phyloP scores from a whole-genome alignment of 495 filamentous ascomycete genomes.

The Lasiosphaeria miniovina region DNA sequence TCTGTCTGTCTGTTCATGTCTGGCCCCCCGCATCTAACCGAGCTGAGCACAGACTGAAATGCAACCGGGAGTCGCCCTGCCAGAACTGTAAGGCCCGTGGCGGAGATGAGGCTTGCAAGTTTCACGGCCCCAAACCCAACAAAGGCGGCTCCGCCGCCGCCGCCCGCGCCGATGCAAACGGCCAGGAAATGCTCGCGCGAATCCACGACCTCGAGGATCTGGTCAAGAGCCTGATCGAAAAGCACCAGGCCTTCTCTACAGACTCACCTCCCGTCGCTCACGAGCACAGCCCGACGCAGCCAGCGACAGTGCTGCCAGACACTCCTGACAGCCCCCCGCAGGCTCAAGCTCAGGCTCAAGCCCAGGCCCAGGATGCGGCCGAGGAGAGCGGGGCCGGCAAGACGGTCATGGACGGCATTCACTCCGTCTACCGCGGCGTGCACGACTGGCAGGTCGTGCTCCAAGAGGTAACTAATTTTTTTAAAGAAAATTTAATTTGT shows the following conservation, averaged over 20 bases:
- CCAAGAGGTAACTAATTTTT: conserved; percentile 25
- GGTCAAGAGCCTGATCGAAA: conserved; percentile 27
- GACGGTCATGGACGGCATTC: conserved; percentile 5
- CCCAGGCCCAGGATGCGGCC: not conserved
- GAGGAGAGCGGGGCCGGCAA: not conserved
- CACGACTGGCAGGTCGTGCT: conserved; percentile 37
- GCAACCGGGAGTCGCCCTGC: conserved; percentile 40
- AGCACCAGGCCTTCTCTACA: conserved; percentile 12
- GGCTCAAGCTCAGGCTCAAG: too few species aligned
- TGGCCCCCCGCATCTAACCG: too few species aligned
- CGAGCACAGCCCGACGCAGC: not conserved
- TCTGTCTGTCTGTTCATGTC: too few species aligned
- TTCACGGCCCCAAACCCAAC: conserved; percentile 15
- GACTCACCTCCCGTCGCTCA: not conserved
- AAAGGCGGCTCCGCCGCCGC: conserved; percentile 2
- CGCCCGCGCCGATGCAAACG: conserved; percentile 9
- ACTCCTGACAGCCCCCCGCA: too few species aligned
- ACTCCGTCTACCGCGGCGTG: conserved; percentile 25
- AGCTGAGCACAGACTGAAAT: conserved; percentile 34
- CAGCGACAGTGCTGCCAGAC: not conserved
- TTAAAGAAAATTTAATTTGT: too few species aligned
- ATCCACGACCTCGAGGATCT: conserved; percentile 37
- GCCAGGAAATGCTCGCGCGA: conserved; percentile 28
- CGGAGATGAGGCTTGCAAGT: conserved; percentile 26
- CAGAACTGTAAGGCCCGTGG: conserved; percentile 34